Evolutionary conservation across 2,329 filamentous ascomycete species (phyloP).

Genomic region (Fusarium graminum): DNA sequence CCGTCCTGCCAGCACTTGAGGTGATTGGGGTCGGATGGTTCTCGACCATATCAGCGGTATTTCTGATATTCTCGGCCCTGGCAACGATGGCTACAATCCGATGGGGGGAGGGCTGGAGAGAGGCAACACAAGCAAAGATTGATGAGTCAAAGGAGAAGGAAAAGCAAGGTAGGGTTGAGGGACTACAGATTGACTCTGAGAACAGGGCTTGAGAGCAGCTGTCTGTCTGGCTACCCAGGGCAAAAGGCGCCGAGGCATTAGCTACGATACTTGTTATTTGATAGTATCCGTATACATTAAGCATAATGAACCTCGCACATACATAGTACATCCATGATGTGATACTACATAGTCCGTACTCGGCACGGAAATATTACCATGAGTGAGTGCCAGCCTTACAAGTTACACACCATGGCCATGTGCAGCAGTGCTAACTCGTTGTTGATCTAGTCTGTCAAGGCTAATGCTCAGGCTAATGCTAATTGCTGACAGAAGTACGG

Average conservation of each 20-base stretch:
- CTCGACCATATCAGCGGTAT: conserved; percentile 69
- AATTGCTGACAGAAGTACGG: neutral
- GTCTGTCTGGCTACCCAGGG: neutral
- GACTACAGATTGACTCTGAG: neutral
- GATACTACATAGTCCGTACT: neutral
- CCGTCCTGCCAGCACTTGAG: conserved; percentile 80
- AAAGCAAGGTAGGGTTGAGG: neutral
- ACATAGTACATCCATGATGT: neutral
- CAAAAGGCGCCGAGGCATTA: conserved; percentile 25
- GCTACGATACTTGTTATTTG: conserved; percentile 16
- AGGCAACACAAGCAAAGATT: conserved; percentile 50
- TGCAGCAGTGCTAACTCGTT: conserved; percentile 3
- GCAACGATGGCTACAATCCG: conserved; percentile 56
- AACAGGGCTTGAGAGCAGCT: conserved; percentile 4
- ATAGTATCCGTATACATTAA: conserved; percentile 1
- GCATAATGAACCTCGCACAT: neutral
- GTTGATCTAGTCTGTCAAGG: neutral
- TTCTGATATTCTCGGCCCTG: conserved; percentile 55
- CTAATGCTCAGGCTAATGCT: too few species aligned
- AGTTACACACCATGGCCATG: conserved; percentile 2
- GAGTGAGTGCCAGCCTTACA: conserved; percentile 2
- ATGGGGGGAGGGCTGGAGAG: conserved; percentile 58
- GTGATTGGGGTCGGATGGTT: conserved; percentile 85
- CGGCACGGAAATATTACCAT: neutral
- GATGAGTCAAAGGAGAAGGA: conserved; percentile 26